These are phyloP conservation scores for Capsicum pubescens DNA, from an alignment of 257 asterid genomes.

Conservation along the genomic window DNA sequence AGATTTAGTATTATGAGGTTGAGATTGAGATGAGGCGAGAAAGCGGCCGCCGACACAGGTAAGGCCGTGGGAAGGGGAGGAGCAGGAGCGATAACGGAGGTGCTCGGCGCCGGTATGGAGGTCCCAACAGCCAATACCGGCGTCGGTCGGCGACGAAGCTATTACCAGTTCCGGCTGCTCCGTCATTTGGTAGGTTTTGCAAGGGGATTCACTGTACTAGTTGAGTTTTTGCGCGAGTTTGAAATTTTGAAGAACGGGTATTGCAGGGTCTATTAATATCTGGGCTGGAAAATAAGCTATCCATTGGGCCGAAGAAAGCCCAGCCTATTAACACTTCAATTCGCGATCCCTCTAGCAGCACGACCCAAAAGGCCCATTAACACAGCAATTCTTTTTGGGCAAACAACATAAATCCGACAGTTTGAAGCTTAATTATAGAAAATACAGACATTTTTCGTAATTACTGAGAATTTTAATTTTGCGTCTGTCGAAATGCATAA, in stretches of 20 bases:
- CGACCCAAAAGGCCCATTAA: neutral
- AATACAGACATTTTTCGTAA: no score
- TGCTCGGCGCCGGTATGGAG: constrained; percentile 74
- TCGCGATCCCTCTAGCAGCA: no score
- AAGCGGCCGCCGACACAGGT: constrained; percentile 70
- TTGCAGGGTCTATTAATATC: neutral
- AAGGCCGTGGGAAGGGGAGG: constrained; percentile 82
- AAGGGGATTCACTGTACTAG: neutral
- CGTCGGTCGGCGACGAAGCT: constrained; percentile 87
- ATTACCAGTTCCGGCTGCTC: constrained; percentile 65
- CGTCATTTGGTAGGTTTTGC: constrained; percentile 41
- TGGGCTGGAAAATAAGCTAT: neutral
- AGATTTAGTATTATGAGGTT: constrained; percentile 67
- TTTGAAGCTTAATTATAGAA: no score
- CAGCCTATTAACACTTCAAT: neutral
- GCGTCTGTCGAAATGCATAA: no score
- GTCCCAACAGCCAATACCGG: constrained; percentile 93
- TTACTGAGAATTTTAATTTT: no score
- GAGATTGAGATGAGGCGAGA: constrained; percentile 89
- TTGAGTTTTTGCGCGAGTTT: constrained; percentile 27
- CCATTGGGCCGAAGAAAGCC: neutral
- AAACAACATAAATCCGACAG: no score
- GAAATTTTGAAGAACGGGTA: constrained; percentile 16
- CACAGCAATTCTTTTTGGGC: neutral
- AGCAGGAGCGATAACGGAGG: constrained; percentile 68